phyloP scores from a whole-genome alignment of 805 yeast species.

The Kregervanrija delftensis region DNA sequence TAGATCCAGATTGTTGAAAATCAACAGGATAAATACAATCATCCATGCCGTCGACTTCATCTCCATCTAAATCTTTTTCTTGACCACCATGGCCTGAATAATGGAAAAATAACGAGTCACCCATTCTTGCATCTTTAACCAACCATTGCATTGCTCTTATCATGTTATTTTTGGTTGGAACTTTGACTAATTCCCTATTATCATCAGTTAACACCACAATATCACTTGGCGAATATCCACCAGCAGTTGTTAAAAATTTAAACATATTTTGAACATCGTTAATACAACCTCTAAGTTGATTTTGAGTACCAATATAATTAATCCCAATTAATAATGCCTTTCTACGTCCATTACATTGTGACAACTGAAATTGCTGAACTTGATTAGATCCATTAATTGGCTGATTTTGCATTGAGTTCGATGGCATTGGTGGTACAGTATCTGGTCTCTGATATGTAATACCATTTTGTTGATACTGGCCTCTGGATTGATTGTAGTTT shows the following conservation, averaged over 20 bases:
- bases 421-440: slow-evolving; percentile 18
- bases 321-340: slow-evolving; percentile 77
- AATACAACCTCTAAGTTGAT: slow-evolving; percentile 68
- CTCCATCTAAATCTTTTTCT: slow-evolving; percentile 45
- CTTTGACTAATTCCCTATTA: slow-evolving; percentile 32
- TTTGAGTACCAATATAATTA: slow-evolving; percentile 62
- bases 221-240: slow-evolving; percentile 47
- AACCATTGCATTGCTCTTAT: slow-evolving; percentile 79
- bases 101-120: slow-evolving; percentile 75
- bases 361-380: slow-evolving; percentile 38
- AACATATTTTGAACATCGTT: slow-evolving; percentile 62
- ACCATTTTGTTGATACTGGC: slow-evolving; percentile 2
- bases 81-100: slow-evolving; percentile 87
- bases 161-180: slow-evolving; percentile 68
- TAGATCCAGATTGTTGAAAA: slow-evolving; percentile 57
- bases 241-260: slow-evolving; percentile 25
- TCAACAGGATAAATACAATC: slow-evolving; percentile 33
- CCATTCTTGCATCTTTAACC: slow-evolving; percentile 62
- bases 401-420: slow-evolving; percentile 13
- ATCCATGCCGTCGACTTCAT: slow-evolving; percentile 30
- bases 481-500: neutral
- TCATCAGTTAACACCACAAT: slow-evolving; percentile 59
- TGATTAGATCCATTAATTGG: slow-evolving; percentile 28
- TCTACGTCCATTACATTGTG: slow-evolving; percentile 62
- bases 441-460: slow-evolving; percentile 16